Conservation (phyloP, 2,329 filamentous ascomycete species). For the Claviceps monticola region DNA sequence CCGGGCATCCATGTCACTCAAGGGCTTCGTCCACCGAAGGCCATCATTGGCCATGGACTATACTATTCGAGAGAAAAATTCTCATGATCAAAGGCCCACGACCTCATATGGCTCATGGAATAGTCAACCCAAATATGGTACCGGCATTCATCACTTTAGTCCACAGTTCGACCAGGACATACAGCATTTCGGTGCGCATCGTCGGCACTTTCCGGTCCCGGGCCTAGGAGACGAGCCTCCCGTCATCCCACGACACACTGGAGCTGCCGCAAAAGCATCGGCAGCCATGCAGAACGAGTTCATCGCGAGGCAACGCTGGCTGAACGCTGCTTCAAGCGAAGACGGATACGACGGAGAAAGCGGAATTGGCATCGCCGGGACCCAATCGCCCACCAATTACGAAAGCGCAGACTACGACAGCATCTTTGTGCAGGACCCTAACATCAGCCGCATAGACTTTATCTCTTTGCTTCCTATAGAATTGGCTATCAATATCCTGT, state of each 20-base stretch:
- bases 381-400: constrained; percentile 25
- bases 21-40: constrained; percentile 36
- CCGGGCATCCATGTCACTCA: constrained; percentile 40
- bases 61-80: constrained; percentile 14
- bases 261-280: constrained; percentile 47
- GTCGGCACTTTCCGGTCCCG: constrained; percentile 28
- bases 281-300: constrained; percentile 45
- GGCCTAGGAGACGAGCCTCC: constrained; percentile 41
- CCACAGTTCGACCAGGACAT: constrained; percentile 29
- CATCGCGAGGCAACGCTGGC: constrained; percentile 25
- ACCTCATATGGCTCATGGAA: constrained; percentile 37
- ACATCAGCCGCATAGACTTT: constrained; percentile 44
- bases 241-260: constrained; percentile 44
- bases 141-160: constrained; percentile 35
- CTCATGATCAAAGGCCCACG: constrained; percentile 21
- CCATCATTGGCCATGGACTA: constrained; percentile 26
- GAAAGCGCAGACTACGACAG: constrained; percentile 21
- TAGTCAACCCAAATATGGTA: constrained; percentile 34
- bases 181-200: constrained; percentile 11
- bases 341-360: constrained; percentile 47
- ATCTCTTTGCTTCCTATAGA: constrained; percentile 40
- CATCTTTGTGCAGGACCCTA: constrained; percentile 19
- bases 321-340: constrained; percentile 26
- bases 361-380: constrained; percentile 47
- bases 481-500: constrained; percentile 44